phyloP scores from a whole-genome alignment of 2,329 filamentous ascomycete species.

The Sporothrix phasma region DNA sequence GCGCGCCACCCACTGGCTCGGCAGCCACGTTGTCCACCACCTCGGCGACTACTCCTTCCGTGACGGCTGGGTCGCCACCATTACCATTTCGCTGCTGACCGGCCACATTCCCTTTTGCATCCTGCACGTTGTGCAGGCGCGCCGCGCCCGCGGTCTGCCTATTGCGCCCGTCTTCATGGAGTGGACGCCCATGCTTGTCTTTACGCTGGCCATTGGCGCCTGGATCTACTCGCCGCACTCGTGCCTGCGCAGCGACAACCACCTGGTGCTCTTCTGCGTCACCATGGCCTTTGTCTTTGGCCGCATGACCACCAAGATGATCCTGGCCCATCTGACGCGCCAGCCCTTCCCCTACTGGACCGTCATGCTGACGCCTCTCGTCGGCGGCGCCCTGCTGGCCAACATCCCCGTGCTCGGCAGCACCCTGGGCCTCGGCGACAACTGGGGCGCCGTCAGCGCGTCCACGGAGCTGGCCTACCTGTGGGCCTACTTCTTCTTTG shows the following conservation, averaged over 20 bases:
- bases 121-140: conserved; percentile 70
- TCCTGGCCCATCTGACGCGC: conserved; percentile 83
- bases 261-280: conserved; percentile 82
- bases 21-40: conserved; percentile 44
- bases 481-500: conserved; percentile 72
- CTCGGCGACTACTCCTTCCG: conserved; percentile 66
- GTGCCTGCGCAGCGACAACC: conserved; percentile 69
- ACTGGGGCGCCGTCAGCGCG: conserved; percentile 48
- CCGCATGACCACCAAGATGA: conserved; percentile 97
- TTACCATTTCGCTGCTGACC: conserved; percentile 54
- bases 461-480: conserved; percentile 69
- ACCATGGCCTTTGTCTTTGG: conserved; percentile 97
- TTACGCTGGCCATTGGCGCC: conserved; percentile 60
- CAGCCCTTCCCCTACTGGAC: conserved; percentile 98
- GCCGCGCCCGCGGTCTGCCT: conserved; percentile 60
- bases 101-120: conserved; percentile 84
- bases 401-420: conserved; percentile 75
- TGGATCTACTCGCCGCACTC: conserved; percentile 92
- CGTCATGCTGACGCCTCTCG: conserved; percentile 74
- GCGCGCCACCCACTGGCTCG: conserved; percentile 18
- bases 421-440: neutral
- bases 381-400: conserved; percentile 71
- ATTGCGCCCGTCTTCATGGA: conserved; percentile 79
- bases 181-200: conserved; percentile 85
- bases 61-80: conserved; percentile 76